Percentiles rank a stretch among this genome's conserved stretches.
phyloP scores from a whole-genome alignment of 768 basidiomycete species.

The Leucocoprinus leucothites region DNA sequence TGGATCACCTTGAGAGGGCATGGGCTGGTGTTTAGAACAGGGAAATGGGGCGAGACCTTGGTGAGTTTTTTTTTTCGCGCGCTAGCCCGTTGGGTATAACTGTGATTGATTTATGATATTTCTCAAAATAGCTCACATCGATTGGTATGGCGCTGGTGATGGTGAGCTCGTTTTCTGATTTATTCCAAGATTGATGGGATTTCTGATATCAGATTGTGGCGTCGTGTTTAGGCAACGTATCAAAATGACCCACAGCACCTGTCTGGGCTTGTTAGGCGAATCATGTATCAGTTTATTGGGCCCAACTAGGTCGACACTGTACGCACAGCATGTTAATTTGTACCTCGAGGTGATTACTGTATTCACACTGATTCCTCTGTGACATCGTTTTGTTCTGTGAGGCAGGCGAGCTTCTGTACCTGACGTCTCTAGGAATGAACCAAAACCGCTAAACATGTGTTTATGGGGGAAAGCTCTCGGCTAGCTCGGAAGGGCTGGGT shows the following conservation, averaged over 20 bases:
- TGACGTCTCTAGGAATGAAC: too few relatives aligned
- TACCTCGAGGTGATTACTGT: neutral
- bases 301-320: constrained; percentile 51
- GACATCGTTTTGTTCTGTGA: too few relatives aligned
- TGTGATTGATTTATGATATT: neutral
- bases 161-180: constrained; percentile 40
- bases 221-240: constrained; percentile 65
- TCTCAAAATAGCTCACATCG: constrained; percentile 47
- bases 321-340: neutral
- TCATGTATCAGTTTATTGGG: constrained; percentile 88
- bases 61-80: constrained; percentile 38
- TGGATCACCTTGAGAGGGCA: constrained; percentile 79
- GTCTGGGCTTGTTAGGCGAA: constrained; percentile 73
- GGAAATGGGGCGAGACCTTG: constrained; percentile 81
- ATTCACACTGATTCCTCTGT: too few relatives aligned
- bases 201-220: neutral
- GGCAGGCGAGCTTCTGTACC: too few relatives aligned
- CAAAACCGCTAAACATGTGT: too few relatives aligned
- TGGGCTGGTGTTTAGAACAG: constrained; percentile 70
- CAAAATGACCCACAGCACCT: constrained; percentile 81
- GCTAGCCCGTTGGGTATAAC: neutral
- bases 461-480: too few relatives aligned
- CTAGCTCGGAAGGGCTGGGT: too few relatives aligned
- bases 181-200: neutral
- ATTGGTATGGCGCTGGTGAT: constrained; percentile 87